Conservation (phyloP, 108 stramenopile species). For the Cyclotella distinguenda region DNA sequence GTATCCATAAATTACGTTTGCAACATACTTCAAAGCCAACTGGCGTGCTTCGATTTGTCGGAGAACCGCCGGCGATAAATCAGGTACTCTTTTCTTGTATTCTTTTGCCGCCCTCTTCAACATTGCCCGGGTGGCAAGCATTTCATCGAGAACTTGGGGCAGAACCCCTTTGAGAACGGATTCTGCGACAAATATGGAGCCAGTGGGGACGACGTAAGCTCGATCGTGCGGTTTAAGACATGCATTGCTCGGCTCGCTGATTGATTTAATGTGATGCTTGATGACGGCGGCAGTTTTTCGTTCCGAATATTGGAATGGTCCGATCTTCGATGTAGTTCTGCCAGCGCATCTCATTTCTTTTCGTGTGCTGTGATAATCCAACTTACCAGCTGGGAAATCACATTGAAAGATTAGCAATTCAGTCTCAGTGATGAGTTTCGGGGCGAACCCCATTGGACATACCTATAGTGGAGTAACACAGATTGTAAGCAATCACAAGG, state of each 20-base stretch:
- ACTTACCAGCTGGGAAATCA: slow-evolving; percentile 19
- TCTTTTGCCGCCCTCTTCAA: slow-evolving; percentile 92
- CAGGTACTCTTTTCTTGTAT: slow-evolving; percentile 68
- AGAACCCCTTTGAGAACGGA: slow-evolving; percentile 89
- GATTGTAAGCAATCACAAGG: slow-evolving; percentile 96
- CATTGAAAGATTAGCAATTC: not conserved
- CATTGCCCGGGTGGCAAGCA: slow-evolving; percentile 95
- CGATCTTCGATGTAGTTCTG: slow-evolving; percentile 29
- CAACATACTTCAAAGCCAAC: slow-evolving; percentile 96
- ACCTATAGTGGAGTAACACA: slow-evolving; percentile 92
- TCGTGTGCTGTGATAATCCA: slow-evolving; percentile 85
- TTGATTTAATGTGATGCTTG: slow-evolving; percentile 73
- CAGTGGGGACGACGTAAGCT: slow-evolving; percentile 86
- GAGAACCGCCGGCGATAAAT: slow-evolving; percentile 66
- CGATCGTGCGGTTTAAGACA: slow-evolving; percentile 41
- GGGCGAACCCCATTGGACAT: slow-evolving; percentile 30
- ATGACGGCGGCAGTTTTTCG: slow-evolving; percentile 68
- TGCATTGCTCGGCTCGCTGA: slow-evolving; percentile 5
- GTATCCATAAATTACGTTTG: slow-evolving; percentile 98
- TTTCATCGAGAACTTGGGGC: slow-evolving; percentile 95
- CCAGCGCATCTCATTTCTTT: slow-evolving; percentile 57
- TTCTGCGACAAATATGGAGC: slow-evolving; percentile 86
- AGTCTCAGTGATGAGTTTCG: not conserved
- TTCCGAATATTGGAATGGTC: slow-evolving; percentile 75
- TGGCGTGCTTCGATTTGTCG: slow-evolving; percentile 96